Evolutionary conservation across 2,329 filamentous ascomycete species (phyloP).

Genomic region (Colletotrichum sp.): DNA sequence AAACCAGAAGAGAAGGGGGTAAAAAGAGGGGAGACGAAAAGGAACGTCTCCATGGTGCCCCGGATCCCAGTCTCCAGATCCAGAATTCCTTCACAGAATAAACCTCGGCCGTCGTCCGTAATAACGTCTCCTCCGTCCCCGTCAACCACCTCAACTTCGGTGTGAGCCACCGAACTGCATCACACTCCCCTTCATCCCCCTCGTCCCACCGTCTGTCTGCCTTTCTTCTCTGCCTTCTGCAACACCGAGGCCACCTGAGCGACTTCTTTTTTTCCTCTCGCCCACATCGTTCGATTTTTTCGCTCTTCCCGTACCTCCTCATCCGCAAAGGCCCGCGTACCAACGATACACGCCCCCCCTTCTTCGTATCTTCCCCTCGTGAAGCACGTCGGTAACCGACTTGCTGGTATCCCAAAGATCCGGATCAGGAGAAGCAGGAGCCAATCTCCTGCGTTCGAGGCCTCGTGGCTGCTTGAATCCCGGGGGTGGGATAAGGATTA

Average conservation of each 20-base stretch:
- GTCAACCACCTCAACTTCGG: slow-evolving; percentile 15
- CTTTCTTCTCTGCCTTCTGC: background rate
- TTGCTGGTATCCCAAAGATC: slow-evolving; percentile 5
- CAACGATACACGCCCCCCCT: background rate
- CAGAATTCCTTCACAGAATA: slow-evolving; percentile 2
- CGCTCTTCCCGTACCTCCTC: background rate
- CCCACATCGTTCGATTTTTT: slow-evolving; percentile 14
- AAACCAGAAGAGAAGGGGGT: slow-evolving; percentile 1
- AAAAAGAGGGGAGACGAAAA: background rate
- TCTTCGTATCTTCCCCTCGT: background rate
- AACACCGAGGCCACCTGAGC: slow-evolving; percentile 7
- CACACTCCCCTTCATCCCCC: background rate
- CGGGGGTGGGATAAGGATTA: background rate
- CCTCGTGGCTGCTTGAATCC: background rate
- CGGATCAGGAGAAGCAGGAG: background rate
- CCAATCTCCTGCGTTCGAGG: background rate
- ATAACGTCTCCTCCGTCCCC: slow-evolving; percentile 5
- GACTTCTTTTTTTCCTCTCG: background rate
- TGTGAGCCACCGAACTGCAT: slow-evolving; percentile 22
- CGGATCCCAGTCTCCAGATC: background rate
- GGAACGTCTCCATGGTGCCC: background rate
- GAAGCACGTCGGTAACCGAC: background rate
- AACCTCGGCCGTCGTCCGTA: slow-evolving; percentile 16
- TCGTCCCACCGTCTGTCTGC: slow-evolving; percentile 2
- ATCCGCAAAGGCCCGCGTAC: slow-evolving; percentile 9